These are phyloP conservation scores for Draba incana DNA, from an alignment of 345 rosid species.

Conservation along the genomic window DNA sequence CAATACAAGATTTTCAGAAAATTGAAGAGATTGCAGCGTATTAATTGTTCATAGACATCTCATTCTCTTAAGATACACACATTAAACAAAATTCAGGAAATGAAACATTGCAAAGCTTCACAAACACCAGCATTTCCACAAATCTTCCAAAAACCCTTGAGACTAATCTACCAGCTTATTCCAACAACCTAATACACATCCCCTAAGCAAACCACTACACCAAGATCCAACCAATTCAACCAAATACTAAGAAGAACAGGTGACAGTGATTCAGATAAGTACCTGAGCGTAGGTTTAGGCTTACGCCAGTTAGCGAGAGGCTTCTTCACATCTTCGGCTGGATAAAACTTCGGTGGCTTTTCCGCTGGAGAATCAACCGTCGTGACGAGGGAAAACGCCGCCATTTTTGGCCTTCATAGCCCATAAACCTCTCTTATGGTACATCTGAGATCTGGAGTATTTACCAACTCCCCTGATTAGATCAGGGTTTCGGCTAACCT, in stretches of 20 bases:
- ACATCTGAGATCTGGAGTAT: conserved; percentile 64
- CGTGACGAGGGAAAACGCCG: conserved; percentile 80
- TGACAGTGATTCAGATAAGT: too few relatives aligned
- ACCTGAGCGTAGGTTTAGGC: conserved; percentile 67
- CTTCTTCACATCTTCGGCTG: conserved; percentile 81
- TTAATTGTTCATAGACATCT: background rate
- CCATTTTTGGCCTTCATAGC: conserved; percentile 87
- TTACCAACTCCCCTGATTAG: conserved; percentile 58
- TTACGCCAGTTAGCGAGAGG: conserved; percentile 71
- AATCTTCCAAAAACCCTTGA: background rate
- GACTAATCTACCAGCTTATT: background rate
- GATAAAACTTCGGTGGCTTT: conserved; percentile 58
- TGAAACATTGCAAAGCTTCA: background rate
- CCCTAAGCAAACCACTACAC: background rate
- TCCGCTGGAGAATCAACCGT: conserved; percentile 48
- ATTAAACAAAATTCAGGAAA: background rate
- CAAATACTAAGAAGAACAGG: too few relatives aligned
- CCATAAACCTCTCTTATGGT: conserved; percentile 69
- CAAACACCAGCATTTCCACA: background rate
- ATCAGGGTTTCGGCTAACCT: conserved; percentile 54
- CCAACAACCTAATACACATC: background rate
- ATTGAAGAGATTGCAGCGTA: background rate
- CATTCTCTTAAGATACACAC: background rate
- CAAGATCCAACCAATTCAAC: too few relatives aligned
- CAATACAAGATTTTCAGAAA: background rate